phyloP scores from a whole-genome alignment of 2,329 filamentous ascomycete genomes.

The Epichloe gansuensis region DNA sequence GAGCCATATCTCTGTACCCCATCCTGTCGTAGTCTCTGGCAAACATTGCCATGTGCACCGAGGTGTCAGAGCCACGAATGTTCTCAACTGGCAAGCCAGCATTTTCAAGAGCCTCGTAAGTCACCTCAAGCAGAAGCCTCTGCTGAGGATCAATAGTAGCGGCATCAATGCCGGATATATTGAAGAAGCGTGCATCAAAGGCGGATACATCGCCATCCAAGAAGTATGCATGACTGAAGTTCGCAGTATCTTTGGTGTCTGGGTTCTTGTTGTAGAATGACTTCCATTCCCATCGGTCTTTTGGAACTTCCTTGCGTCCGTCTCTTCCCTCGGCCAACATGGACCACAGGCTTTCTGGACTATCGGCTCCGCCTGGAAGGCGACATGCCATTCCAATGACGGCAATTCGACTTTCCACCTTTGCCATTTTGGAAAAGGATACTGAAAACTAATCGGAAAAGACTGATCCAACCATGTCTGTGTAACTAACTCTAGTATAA shows the following conservation, averaged over 20 bases:
- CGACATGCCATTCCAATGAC: not conserved
- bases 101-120: conserved; percentile 28
- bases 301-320: conserved; percentile 6
- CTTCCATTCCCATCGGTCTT: conserved; percentile 16
- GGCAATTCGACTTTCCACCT: too few relatives aligned
- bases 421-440: too few relatives aligned
- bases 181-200: conserved; percentile 25
- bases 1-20: conserved; percentile 11
- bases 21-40: conserved; percentile 24
- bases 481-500: too few relatives aligned
- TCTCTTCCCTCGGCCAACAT: not conserved
- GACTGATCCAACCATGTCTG: too few relatives aligned
- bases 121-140: conserved; percentile 20
- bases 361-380: not conserved
- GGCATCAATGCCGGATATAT: conserved; percentile 6
- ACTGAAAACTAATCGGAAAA: too few relatives aligned
- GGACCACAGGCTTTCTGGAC: not conserved
- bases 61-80: conserved; percentile 18
- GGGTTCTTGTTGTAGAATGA: conserved; percentile 12
- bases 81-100: conserved; percentile 15
- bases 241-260: too few relatives aligned
- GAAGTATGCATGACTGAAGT: conserved; percentile 7
- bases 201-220: conserved; percentile 22
- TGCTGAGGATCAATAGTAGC: conserved; percentile 8
- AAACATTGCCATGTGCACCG: conserved; percentile 23